Evolutionary conservation across 139 green algal genomes (phyloP), one percentile per base, ranked within the genome.

Genomic region (Chlorella sp.): DNA sequence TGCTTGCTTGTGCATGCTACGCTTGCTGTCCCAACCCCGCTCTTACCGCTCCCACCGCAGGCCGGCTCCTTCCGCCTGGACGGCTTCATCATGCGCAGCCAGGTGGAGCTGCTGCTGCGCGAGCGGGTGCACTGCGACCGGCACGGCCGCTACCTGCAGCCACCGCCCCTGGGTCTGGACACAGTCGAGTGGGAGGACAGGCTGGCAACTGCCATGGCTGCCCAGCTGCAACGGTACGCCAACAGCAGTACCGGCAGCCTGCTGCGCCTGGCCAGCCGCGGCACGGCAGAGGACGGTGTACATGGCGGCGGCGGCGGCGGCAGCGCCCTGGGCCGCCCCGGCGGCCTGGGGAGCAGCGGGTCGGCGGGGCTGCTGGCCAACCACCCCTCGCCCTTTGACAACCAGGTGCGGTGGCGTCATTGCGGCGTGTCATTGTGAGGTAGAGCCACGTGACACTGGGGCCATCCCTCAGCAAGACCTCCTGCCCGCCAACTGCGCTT

Each of bases 11-110:
- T 60, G 22, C 51, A 60, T 16, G 13, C 11, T 60, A 11, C 51
- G 51, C 9, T n/a, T n/a, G n/a, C n/a, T n/a, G n/a, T n/a, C n/a
- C n/a, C 51, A 60, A 17, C 40, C 1, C 40, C 3, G 6, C 5
- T 24, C 40, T 46, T 0, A 19, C 22, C 22, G 5, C 64, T 26
- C 14, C 14, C 41, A 13, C 32, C 3, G 40, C 69, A 76, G 69
- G 38, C 56, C 8, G 56, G 76, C 36, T 36, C 36, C 9, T 72
- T 54, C 24, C 34, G 76, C 0, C 20, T 54, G 20, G 76, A 82
- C 38, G 76, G 76, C 56, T 72, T 82, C 76, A 82, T 82, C 54
- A n/a, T 70, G 56, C 56, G 56, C 54, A 72, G 51, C 36, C 76
- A 82, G n/a, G 19, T 82, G 8, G 36, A 82, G 56, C 38, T 82